phyloP scores from a whole-genome alignment of 352 stramenopile genomes.

The Halophytophthora polymorphica region DNA sequence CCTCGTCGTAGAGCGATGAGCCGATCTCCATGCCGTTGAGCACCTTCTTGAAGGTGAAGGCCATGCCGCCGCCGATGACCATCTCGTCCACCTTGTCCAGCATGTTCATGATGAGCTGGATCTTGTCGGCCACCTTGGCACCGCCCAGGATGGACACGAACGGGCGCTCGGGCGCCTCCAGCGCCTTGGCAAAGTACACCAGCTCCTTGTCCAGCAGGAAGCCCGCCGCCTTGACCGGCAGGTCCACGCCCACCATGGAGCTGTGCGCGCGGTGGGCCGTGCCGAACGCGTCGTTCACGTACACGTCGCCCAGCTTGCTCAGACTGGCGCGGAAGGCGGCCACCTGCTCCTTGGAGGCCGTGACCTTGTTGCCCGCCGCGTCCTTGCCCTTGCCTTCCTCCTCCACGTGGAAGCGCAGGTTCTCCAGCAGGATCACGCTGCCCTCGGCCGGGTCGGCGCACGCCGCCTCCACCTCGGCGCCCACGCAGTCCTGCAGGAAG shows the following conservation, averaged over 20 bases:
- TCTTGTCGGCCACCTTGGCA: constrained; percentile 99
- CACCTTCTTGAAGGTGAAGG: constrained; percentile 99
- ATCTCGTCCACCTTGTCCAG: constrained; percentile 99
- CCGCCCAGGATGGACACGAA: constrained; percentile 98
- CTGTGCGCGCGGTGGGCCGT: constrained; percentile 98
- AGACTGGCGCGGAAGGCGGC: constrained; percentile 90
- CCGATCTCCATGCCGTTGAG: constrained; percentile 96
- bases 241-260: constrained; percentile 96
- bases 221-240: constrained; percentile 88
- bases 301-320: constrained; percentile 93
- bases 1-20: constrained; percentile 90
- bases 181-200: constrained; percentile 98
- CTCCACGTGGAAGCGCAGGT: constrained; percentile 98
- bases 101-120: constrained; percentile 99
- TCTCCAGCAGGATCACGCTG: constrained; percentile 97
- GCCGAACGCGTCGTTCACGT: constrained; percentile 99
- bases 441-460: constrained; percentile 63
- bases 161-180: constrained; percentile 95
- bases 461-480: constrained; percentile 81
- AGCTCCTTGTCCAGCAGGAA: constrained; percentile 99
- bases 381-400: constrained; percentile 93
- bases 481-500: constrained; percentile 96
- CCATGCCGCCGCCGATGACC: constrained; percentile 99
- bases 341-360: constrained; percentile 92
- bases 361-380: constrained; percentile 78